A percentile compares a stretch with the other conserved stretches of the same genome.
These are phyloP conservation scores for Verticillium dahliae DNA, from an alignment of 2,329 filamentous ascomycete genomes.

Conservation along the genomic window DNA sequence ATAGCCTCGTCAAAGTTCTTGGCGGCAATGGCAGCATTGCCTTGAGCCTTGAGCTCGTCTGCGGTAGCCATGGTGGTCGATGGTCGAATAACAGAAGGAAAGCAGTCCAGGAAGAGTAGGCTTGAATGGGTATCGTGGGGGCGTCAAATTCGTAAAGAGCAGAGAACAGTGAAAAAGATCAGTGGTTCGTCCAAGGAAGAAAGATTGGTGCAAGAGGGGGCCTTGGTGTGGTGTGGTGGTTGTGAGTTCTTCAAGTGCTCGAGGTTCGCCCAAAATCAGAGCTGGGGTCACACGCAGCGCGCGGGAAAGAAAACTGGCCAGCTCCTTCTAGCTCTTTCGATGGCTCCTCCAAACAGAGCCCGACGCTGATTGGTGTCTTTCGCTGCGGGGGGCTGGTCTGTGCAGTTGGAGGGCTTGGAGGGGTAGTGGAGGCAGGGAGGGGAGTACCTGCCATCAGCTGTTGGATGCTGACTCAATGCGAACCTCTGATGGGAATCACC, in stretches of 20 bases:
- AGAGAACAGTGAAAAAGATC: slow-evolving; percentile 1
- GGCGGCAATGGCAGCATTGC: slow-evolving; percentile 96
- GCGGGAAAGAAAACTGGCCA: slow-evolving; percentile 12
- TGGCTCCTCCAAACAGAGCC: slow-evolving; percentile 14
- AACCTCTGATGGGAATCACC: not conserved
- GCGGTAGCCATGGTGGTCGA: slow-evolving; percentile 45
- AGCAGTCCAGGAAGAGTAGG: slow-evolving; percentile 5
- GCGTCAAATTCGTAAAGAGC: not conserved
- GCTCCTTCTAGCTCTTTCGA: slow-evolving; percentile 38
- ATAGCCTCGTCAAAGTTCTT: slow-evolving; percentile 96
- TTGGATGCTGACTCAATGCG: not conserved
- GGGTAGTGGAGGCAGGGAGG: slow-evolving; percentile 4
- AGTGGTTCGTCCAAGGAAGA: not conserved
- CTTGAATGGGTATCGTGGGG: not conserved
- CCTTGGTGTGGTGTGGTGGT: not conserved
- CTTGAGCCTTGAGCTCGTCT: slow-evolving; percentile 87
- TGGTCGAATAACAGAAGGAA: slow-evolving; percentile 1
- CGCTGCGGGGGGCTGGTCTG: slow-evolving; percentile 11
- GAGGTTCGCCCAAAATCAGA: not conserved
- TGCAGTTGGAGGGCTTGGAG: slow-evolving; percentile 1
- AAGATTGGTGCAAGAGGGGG: slow-evolving; percentile 1
- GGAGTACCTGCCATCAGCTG: no score
- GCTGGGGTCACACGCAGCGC: slow-evolving; percentile 3
- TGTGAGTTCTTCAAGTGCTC: not conserved
- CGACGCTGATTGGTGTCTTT: slow-evolving; percentile 21